phyloP scores from a whole-genome alignment of 331 rosid species.

The Pyracantha coccinea region DNA sequence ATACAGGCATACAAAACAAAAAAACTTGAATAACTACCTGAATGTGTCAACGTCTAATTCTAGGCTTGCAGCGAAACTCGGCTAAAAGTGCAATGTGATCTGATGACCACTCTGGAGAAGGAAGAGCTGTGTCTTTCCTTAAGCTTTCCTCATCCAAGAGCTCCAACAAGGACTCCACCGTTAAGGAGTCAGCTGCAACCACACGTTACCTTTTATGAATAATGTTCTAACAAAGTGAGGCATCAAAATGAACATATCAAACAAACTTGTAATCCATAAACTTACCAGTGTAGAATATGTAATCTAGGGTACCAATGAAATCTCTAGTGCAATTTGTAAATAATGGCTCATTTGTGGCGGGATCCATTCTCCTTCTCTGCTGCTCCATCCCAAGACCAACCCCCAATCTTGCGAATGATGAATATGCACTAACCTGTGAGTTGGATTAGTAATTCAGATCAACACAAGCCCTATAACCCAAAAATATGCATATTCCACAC shows the following conservation, averaged over 20 bases:
- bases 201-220: not conserved
- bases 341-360: conserved; percentile 73
- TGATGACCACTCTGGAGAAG: conserved; percentile 99
- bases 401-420: conserved; percentile 73
- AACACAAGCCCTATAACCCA: not conserved
- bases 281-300: conserved; percentile 93
- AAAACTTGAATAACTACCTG: conserved; percentile 21
- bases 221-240: not conserved
- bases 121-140: conserved; percentile 98
- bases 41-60: conserved; percentile 67
- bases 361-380: conserved; percentile 81
- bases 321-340: conserved; percentile 95
- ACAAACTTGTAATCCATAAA: conserved; percentile 8
- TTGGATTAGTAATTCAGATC: not conserved
- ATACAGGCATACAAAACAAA: not conserved
- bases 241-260: not conserved
- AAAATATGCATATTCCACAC: not conserved
- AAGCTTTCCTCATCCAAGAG: conserved; percentile 94
- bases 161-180: conserved; percentile 92
- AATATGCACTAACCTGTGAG: conserved; percentile 87
- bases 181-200: conserved; percentile 86
- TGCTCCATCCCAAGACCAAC: conserved; percentile 71
- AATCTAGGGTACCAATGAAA: conserved; percentile 94
- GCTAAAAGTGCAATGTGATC: conserved; percentile 98
- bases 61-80: conserved; percentile 83